Conservation (phyloP, 2,329 filamentous ascomycete species). For the Colletotrichum eremochloae region DNA sequence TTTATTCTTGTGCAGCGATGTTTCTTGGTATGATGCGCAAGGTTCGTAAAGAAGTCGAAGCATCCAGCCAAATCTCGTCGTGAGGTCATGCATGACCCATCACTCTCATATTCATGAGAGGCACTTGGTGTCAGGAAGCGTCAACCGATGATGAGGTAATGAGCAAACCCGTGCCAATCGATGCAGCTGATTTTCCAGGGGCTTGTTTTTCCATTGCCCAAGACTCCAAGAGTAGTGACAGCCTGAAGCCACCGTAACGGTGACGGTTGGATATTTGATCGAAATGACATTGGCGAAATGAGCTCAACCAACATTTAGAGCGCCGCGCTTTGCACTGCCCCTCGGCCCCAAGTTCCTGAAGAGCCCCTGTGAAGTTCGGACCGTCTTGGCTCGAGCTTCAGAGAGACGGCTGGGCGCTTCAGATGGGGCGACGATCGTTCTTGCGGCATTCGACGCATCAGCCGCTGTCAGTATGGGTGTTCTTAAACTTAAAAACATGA, state of each 20-base stretch:
- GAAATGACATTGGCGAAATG: constrained; percentile 15
- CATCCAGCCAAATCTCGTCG: neutral
- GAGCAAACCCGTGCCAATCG: neutral
- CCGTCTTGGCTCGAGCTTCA: constrained; percentile 27
- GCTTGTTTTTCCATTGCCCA: neutral
- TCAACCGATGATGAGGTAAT: neutral
- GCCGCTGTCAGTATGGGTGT: neutral
- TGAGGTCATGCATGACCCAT: neutral
- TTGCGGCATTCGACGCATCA: neutral
- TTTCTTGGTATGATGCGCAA: neutral
- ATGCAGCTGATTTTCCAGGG: no score
- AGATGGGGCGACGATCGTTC: constrained; percentile 6
- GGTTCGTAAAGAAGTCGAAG: neutral
- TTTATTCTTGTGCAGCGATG: no score
- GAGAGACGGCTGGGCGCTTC: constrained; percentile 4
- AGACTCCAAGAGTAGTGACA: neutral
- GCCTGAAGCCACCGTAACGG: constrained; percentile 1
- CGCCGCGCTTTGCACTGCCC: neutral
- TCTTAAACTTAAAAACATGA: neutral
- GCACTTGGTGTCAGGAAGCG: neutral
- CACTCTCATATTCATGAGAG: neutral
- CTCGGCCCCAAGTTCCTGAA: neutral
- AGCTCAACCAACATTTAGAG: neutral
- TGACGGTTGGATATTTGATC: neutral
- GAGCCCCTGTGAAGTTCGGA: neutral